Evolutionary conservation across 208 protist species (phyloP), one percentile per base, ranked within the genome.

Genomic region (Leishmania major): DNA sequence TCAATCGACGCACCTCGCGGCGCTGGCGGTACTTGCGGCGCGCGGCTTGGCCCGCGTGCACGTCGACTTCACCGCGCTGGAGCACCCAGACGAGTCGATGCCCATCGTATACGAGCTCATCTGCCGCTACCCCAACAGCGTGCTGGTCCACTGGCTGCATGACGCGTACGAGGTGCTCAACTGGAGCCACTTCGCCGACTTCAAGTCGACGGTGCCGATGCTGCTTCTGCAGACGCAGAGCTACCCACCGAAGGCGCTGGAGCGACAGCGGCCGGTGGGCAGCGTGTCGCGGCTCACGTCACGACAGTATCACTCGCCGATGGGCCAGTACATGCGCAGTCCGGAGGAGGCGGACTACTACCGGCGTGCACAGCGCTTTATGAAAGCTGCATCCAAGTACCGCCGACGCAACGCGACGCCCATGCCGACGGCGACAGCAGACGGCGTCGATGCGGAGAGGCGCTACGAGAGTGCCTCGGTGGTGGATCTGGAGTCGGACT

Each of bases 131-230:
- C 87, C 87, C n/a, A 94, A 95, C 76, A 90, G 88, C 77, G 92
- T 91, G 22, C 83, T 98, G 19, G 89, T 98, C 28, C 93, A 96
- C 83, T 97, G 91, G 89, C 88, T 98, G 40, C 95, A 96, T 78
- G 93, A 98, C 79, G 93, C 93, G 11, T 91, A 95, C 82, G 93
- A 98, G 80, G 95, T 98, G 91, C 93, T 94, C 73, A 92, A 91
- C 71, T 98, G 95, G 93, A 75, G 86, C 60, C 83, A 92, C 81
- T 95, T 98, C 80, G 62, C 69, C 0, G 89, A 94, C 40, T 89
- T 97, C 22, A 93, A 93, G 80, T 71, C 77, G 8, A 80, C 85
- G 6, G 91, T 95, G 22, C 95, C 93, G 60, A 82, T 98, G 72
- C 81, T 98, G 78, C 80, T 98, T 25, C 75, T 98, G 62, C 88